phyloP scores from a whole-genome alignment of 1,284 basidiomycete genomes.

The Ceratobasidium sp. region DNA sequence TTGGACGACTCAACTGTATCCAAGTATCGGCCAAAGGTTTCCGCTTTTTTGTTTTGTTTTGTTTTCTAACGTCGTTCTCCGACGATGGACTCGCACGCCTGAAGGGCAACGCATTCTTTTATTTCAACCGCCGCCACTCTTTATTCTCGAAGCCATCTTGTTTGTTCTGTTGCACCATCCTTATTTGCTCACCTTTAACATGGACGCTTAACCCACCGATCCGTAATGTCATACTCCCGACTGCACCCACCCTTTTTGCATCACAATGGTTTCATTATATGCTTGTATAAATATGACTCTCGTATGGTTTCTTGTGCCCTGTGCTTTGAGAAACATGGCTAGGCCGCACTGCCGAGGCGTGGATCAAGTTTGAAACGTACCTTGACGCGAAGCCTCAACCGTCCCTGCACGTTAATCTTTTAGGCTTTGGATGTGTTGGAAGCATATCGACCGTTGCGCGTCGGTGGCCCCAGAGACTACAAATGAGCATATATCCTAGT shows the following conservation, averaged over 20 bases:
- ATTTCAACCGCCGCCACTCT: constrained; percentile 32
- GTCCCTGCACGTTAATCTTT: too few relatives aligned
- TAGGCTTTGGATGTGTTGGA: too few relatives aligned
- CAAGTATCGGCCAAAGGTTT: constrained; percentile 40
- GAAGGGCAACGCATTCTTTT: constrained; percentile 44
- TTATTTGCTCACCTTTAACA: constrained; percentile 7
- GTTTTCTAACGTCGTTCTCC: constrained; percentile 1
- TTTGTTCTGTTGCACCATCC: constrained; percentile 1
- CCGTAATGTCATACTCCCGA: constrained; percentile 40
- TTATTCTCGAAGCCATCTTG: constrained; percentile 8
- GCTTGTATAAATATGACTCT: constrained; percentile 29
- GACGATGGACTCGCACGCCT: constrained; percentile 28
- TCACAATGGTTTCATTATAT: background rate
- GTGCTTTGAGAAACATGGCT: background rate
- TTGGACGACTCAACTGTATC: constrained; percentile 35
- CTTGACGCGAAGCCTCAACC: too few relatives aligned
- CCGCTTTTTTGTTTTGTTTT: constrained; percentile 25
- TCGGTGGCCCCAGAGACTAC: too few relatives aligned
- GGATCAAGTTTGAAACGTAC: background rate
- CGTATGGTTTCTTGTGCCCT: background rate
- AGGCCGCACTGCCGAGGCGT: background rate
- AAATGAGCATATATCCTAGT: too few relatives aligned
- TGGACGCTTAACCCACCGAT: constrained; percentile 10
- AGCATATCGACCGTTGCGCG: too few relatives aligned
- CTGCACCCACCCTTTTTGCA: constrained; percentile 6